A percentile compares a stretch with the other conserved stretches of the same genome.
phyloP scores from a whole-genome alignment of 2,329 filamentous ascomycete genomes.

The Venturia aucupariae region DNA sequence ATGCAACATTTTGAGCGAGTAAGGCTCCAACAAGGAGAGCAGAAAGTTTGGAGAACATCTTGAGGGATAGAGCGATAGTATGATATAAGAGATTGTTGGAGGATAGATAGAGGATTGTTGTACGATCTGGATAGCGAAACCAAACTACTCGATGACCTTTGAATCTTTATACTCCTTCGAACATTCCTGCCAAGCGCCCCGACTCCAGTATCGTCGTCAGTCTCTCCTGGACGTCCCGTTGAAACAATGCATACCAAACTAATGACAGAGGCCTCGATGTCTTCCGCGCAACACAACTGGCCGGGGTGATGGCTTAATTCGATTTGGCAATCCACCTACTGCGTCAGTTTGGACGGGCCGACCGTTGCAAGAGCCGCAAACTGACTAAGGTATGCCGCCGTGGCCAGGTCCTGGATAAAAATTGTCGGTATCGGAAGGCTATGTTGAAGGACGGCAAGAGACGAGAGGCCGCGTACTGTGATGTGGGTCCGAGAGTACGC shows the following conservation, averaged over 20 bases:
- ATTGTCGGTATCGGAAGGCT: not conserved
- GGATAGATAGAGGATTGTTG: not conserved
- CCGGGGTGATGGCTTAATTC: not conserved
- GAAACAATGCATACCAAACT: not conserved
- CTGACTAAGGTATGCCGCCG: not conserved
- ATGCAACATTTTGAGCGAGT: constrained; percentile 22
- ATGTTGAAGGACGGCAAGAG: not conserved
- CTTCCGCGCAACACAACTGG: not conserved
- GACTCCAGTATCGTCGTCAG: not conserved
- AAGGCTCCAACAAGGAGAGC: constrained; percentile 22
- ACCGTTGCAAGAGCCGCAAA: not conserved
- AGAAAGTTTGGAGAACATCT: constrained; percentile 20
- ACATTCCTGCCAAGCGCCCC: not conserved
- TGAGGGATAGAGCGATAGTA: constrained; percentile 8
- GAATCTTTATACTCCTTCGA: not conserved
- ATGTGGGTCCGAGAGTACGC: not conserved
- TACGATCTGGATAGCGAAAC: not conserved
- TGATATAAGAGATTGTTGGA: not conserved
- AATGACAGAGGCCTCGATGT: not conserved
- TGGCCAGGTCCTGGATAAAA: not conserved
- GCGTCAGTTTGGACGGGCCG: not conserved
- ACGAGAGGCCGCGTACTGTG: not conserved
- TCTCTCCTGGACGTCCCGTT: not conserved
- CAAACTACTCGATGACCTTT: not conserved
- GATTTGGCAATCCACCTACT: not conserved